phyloP scores from a whole-genome alignment of 768 basidiomycete species.

The Lactarius tabidus region DNA sequence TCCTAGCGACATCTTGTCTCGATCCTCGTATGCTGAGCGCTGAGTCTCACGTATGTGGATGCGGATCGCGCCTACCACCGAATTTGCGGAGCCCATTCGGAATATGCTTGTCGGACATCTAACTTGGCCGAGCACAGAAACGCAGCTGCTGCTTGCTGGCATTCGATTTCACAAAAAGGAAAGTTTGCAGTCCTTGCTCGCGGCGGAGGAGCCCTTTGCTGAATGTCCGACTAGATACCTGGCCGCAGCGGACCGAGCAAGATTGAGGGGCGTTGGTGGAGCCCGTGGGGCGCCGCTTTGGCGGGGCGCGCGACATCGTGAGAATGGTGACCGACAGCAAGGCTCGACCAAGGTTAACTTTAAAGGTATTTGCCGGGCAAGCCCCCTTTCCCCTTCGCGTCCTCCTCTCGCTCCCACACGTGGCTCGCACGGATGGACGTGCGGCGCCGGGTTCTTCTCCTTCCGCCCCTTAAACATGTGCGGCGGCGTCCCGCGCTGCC shows the following conservation, averaged over 20 bases:
- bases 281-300: no score
- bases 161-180: not conserved
- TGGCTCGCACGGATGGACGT: not conserved
- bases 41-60: not conserved
- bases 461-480: not conserved
- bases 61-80: not conserved
- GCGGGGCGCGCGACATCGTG: not conserved
- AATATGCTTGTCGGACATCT: not conserved
- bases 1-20: not conserved
- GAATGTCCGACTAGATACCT: not conserved
- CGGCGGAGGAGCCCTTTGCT: not conserved
- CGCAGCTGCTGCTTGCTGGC: not conserved
- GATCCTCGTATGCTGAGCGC: not conserved
- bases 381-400: not conserved
- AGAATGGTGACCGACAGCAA: conserved; percentile 7
- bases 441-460: not conserved
- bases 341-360: conserved; percentile 21
- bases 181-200: not conserved
- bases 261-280: not conserved
- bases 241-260: not conserved
- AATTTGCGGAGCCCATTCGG: not conserved
- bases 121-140: not conserved
- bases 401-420: conserved; percentile 2
- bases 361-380: conserved; percentile 16
- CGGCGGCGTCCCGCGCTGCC: not conserved